These are phyloP conservation scores for Straminergon stramineum DNA, from an alignment of 225 moss, liverwort and hornwort genomes.

Conservation along the genomic window DNA sequence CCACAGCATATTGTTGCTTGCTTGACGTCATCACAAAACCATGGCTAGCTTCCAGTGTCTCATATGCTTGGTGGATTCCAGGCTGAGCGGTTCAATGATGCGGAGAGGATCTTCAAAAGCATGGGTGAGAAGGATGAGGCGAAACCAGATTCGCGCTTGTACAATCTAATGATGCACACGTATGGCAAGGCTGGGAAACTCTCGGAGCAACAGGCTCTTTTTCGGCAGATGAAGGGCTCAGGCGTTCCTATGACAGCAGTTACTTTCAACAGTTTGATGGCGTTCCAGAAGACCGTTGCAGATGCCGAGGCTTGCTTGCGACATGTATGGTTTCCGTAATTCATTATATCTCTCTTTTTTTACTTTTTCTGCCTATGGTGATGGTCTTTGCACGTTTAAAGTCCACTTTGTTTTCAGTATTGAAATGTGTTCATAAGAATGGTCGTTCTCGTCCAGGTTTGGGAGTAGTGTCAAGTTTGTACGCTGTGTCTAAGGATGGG, in stretches of 20 bases:
- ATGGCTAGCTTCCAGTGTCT: neutral
- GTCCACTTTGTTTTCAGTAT: neutral
- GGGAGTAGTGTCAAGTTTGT: neutral
- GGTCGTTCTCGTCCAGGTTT: neutral
- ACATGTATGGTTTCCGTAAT: slow-evolving; percentile 38
- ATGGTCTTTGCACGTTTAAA: neutral
- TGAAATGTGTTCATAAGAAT: neutral
- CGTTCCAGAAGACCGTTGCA: slow-evolving; percentile 51
- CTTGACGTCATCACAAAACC: neutral
- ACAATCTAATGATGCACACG: slow-evolving; percentile 80
- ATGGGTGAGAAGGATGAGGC: slow-evolving; percentile 45
- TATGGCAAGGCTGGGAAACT: slow-evolving; percentile 70
- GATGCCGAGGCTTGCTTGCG: slow-evolving; percentile 82
- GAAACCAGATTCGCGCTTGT: slow-evolving; percentile 69
- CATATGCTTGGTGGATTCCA: slow-evolving; percentile 2
- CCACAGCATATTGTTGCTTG: neutral
- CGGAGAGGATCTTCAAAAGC: slow-evolving; percentile 59
- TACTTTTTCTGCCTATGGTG: neutral
- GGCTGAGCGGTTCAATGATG: slow-evolving; percentile 52
- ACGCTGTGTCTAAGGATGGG: neutral
- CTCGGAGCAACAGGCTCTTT: slow-evolving; percentile 48
- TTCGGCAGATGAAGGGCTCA: slow-evolving; percentile 66
- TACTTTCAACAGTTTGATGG: slow-evolving; percentile 79
- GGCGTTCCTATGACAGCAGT: slow-evolving; percentile 50
- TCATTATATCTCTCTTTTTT: neutral